Conservation (phyloP, 2,329 filamentous ascomycete species). For the Tolypocladium tropicale region DNA sequence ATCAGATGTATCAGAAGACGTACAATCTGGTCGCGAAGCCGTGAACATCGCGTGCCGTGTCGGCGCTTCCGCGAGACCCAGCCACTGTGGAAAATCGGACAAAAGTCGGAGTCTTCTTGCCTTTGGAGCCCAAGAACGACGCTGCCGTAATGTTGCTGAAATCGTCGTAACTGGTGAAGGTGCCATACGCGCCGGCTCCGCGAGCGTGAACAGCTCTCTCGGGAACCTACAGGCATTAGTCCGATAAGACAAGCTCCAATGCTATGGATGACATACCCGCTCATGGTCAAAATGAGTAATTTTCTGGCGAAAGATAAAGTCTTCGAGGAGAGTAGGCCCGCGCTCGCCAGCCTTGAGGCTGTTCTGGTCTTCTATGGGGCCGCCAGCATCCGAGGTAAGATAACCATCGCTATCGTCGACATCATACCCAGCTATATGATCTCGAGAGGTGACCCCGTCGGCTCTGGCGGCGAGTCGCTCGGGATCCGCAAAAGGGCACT, state of each 20-base stretch:
- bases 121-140: slow-evolving; percentile 46
- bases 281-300: slow-evolving; percentile 64
- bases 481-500: slow-evolving; percentile 24
- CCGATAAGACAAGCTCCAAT: background rate
- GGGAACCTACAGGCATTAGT: slow-evolving; percentile 28
- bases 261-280: slow-evolving; percentile 32
- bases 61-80: slow-evolving; percentile 56
- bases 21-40: slow-evolving; percentile 49
- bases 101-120: slow-evolving; percentile 52
- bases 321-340: slow-evolving; percentile 59
- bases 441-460: slow-evolving; percentile 16
- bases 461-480: slow-evolving; percentile 13
- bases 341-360: slow-evolving; percentile 57
- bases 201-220: slow-evolving; percentile 61
- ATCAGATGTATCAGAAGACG: slow-evolving; percentile 7
- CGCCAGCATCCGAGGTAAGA: slow-evolving; percentile 58
- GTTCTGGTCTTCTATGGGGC: slow-evolving; percentile 55
- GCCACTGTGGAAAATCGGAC: slow-evolving; percentile 68
- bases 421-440: slow-evolving; percentile 24
- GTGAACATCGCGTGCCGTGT: slow-evolving; percentile 62
- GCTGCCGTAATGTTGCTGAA: slow-evolving; percentile 59
- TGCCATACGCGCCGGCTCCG: slow-evolving; percentile 59
- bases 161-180: slow-evolving; percentile 57
- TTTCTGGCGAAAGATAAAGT: slow-evolving; percentile 64
- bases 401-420: slow-evolving; percentile 44